A percentile compares a stretch with the other conserved stretches of the same genome.
phyloP scores from a whole-genome alignment of 1,284 basidiomycete genomes.

The Apiotrichum brassicae region DNA sequence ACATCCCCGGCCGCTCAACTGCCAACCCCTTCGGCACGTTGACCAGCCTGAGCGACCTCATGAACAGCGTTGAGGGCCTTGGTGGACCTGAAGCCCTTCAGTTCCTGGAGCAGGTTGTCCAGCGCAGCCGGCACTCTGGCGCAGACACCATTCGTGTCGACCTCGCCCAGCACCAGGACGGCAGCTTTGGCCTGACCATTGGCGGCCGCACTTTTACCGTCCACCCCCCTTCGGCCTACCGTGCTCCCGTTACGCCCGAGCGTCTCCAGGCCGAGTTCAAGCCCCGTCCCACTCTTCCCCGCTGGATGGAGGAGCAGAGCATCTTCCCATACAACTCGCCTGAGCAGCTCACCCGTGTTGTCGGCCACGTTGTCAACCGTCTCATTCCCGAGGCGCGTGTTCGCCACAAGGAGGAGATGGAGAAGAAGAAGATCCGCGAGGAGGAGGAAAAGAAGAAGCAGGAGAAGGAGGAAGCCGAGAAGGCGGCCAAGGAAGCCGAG shows the following conservation, averaged over 20 bases:
- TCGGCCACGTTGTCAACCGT: slow-evolving; percentile 64
- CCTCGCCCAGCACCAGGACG: slow-evolving; percentile 27
- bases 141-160: slow-evolving; percentile 31
- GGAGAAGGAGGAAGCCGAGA: slow-evolving; percentile 12
- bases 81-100: slow-evolving; percentile 76
- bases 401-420: slow-evolving; percentile 44
- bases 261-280: slow-evolving; percentile 43
- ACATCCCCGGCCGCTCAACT: slow-evolving; percentile 46
- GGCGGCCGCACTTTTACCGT: slow-evolving; percentile 46
- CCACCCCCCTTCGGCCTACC: slow-evolving; percentile 29
- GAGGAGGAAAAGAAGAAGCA: slow-evolving; percentile 18
- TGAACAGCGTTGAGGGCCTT: slow-evolving; percentile 74
- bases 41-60: slow-evolving; percentile 55
- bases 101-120: slow-evolving; percentile 67
- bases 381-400: slow-evolving; percentile 71
- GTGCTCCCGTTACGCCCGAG: slow-evolving; percentile 3
- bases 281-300: slow-evolving; percentile 73
- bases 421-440: slow-evolving; percentile 36
- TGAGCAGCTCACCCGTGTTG: slow-evolving; percentile 66
- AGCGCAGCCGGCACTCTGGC: slow-evolving; percentile 20
- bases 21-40: slow-evolving; percentile 49
- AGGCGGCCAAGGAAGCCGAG: slow-evolving; percentile 7
- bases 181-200: slow-evolving; percentile 29
- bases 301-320: slow-evolving; percentile 85
- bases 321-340: slow-evolving; percentile 71